Conservation (phyloP, 1,284 basidiomycete genomes). For the Chondrostereum purpureum region DNA sequence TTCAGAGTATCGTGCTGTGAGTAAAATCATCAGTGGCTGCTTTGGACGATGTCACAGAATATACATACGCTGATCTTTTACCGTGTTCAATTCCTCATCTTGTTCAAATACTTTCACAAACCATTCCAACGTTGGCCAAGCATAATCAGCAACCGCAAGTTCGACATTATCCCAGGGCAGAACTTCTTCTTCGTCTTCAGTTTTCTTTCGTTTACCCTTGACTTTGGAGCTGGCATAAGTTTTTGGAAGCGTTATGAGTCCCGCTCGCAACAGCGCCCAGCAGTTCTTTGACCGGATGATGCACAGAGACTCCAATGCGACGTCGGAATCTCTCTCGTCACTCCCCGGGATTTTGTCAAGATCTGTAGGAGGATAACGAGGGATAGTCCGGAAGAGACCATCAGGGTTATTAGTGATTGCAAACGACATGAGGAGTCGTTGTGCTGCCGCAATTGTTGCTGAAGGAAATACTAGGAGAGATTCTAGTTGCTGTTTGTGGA, state of each 20-base stretch:
- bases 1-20: slow-evolving; percentile 46
- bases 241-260: slow-evolving; percentile 38
- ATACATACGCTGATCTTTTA: slow-evolving; percentile 27
- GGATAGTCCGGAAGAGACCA: slow-evolving; percentile 48
- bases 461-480: slow-evolving; percentile 36
- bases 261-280: slow-evolving; percentile 54
- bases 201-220: slow-evolving; percentile 26
- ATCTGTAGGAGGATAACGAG: slow-evolving; percentile 31
- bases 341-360: slow-evolving; percentile 12
- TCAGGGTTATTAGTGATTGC: slow-evolving; percentile 49
- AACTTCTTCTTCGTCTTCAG: slow-evolving; percentile 18
- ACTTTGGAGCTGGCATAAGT: slow-evolving; percentile 22
- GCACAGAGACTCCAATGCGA: slow-evolving; percentile 46
- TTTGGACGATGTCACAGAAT: slow-evolving; percentile 10
- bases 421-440: slow-evolving; percentile 50
- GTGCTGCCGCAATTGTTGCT: slow-evolving; percentile 41
- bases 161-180: slow-evolving; percentile 18
- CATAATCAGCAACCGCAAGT: slow-evolving; percentile 43
- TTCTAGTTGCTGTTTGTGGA: slow-evolving; percentile 32
- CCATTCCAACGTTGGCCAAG: slow-evolving; percentile 65
- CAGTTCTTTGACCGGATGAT: slow-evolving; percentile 48
- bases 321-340: slow-evolving; percentile 39
- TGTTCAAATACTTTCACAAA: slow-evolving; percentile 57
- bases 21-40: slow-evolving; percentile 3
- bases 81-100: slow-evolving; percentile 39